Evolutionary conservation across 2,329 filamentous ascomycete species (phyloP), one percentile per base, ranked within the genome.

Genomic region (Akanthomyces lecanii): DNA sequence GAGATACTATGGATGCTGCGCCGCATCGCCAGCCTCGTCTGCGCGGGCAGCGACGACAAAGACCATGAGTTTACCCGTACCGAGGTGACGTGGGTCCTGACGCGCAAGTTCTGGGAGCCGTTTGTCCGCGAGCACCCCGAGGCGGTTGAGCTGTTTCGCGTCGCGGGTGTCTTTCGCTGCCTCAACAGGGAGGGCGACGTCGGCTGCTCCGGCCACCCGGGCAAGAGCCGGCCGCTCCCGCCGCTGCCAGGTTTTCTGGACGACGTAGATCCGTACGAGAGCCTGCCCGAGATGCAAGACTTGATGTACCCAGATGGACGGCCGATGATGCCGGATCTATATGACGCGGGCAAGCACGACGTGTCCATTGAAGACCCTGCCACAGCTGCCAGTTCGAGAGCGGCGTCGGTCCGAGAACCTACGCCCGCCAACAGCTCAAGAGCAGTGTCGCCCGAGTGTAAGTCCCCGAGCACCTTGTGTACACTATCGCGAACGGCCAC

Each of bases 1-100:
- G 72, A 76, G 62, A 65, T 79, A 61, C 40, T 68, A 30, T 78
- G 76, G 73, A 67, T 78, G 5, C 66, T 79, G 54, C 59, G 65
- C 11, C 69, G 69, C 18, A 74, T 78, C 48, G 67, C 66, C 4
- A 58, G 66, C 16, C 56, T 69, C 5, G 55, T 61, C 4, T 16
- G 4, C 2, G 25, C 18, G 4, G 57, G 33, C 44, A 12, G 47
- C 14, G 47, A 4, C 30, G 59, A 61, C 1, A 28, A 58, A 1
- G 69, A 71, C 25, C 67, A 72, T 40, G 45, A 14, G 50, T 61
- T 64, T 45, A 33, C 62, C 61, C 25, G 65, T 70, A 5, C 65
- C 42, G 21, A 57, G 36, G 14, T 42, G 11, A 16, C 47, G 23
- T 61, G 36, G 50, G 65, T 76, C 12, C 64, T 67, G 50, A 61